phyloP scores from a whole-genome alignment of 1,284 basidiomycete species.

The Leccinum subspadiceum region DNA sequence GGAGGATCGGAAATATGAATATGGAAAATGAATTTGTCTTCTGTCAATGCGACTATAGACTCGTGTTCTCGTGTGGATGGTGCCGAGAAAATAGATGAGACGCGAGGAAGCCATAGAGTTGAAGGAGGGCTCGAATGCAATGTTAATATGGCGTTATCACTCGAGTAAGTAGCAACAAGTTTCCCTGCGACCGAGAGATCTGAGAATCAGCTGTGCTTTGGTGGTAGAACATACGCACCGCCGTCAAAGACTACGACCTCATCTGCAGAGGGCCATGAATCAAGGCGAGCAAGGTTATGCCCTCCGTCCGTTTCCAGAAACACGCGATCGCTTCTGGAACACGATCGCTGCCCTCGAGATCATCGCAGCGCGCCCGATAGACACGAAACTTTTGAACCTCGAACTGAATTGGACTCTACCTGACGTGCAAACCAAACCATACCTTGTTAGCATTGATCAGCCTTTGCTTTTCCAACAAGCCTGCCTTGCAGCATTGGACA shows the following conservation, averaged over 20 bases:
- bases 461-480: not conserved
- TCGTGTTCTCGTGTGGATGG: constrained; percentile 50
- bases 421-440: not conserved
- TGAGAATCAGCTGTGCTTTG: not conserved
- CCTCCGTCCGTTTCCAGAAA: constrained; percentile 51
- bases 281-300: constrained; percentile 42
- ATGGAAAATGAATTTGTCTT: constrained; percentile 52
- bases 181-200: constrained; percentile 24
- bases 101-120: constrained; percentile 46
- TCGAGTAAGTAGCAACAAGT: constrained; percentile 39
- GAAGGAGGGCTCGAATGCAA: constrained; percentile 48
- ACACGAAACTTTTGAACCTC: not conserved
- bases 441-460: not conserved
- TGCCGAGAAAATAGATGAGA: constrained; percentile 62
- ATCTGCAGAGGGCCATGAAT: constrained; percentile 54
- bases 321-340: constrained; percentile 79
- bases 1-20: constrained; percentile 39
- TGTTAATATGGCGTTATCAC: constrained; percentile 42
- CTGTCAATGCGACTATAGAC: constrained; percentile 61
- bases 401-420: not conserved
- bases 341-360: no score
- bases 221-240: constrained; percentile 40
- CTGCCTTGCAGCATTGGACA: not conserved
- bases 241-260: constrained; percentile 64
- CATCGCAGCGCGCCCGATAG: no score